Conservation (phyloP, 768 basidiomycete genomes). For the Pulveroboletus frians region DNA sequence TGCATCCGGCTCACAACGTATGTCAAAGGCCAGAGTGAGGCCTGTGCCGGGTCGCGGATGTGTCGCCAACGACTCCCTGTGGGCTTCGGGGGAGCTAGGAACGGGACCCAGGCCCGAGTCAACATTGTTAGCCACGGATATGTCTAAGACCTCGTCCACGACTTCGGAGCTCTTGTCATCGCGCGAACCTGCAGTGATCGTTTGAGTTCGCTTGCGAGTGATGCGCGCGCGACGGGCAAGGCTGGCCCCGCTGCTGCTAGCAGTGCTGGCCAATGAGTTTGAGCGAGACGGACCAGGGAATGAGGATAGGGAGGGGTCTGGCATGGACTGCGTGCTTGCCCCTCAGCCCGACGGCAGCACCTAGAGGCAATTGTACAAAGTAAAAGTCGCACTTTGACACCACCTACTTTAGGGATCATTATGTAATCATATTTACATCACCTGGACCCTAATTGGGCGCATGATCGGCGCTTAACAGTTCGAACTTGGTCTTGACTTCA, state of each 20-base stretch:
- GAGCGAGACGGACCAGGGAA: constrained; percentile 32
- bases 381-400: constrained; percentile 17
- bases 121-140: constrained; percentile 22
- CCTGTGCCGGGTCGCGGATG: constrained; percentile 11
- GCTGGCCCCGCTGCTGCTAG: constrained; percentile 44
- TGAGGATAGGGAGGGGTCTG: constrained; percentile 25
- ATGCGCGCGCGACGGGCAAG: constrained; percentile 46
- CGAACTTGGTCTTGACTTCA: background rate
- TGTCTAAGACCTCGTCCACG: constrained; percentile 25
- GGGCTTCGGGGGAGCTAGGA: constrained; percentile 9
- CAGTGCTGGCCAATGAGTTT: constrained; percentile 34
- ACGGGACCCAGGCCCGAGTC: constrained; percentile 3
- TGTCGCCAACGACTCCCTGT: constrained; percentile 8
- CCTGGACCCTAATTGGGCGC: background rate
- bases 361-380: constrained; percentile 8
- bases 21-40: constrained; percentile 8
- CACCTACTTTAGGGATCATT: constrained; percentile 23
- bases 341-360: constrained; percentile 18
- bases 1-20: constrained; percentile 5
- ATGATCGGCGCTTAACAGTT: constrained; percentile 18
- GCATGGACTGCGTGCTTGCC: constrained; percentile 26
- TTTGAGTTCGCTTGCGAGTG: constrained; percentile 50
- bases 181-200: constrained; percentile 36
- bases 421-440: constrained; percentile 18
- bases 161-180: constrained; percentile 15